These are phyloP conservation scores for Rhodamnia rubescens DNA, from an alignment of 345 rosid species.

Conservation along the genomic window DNA sequence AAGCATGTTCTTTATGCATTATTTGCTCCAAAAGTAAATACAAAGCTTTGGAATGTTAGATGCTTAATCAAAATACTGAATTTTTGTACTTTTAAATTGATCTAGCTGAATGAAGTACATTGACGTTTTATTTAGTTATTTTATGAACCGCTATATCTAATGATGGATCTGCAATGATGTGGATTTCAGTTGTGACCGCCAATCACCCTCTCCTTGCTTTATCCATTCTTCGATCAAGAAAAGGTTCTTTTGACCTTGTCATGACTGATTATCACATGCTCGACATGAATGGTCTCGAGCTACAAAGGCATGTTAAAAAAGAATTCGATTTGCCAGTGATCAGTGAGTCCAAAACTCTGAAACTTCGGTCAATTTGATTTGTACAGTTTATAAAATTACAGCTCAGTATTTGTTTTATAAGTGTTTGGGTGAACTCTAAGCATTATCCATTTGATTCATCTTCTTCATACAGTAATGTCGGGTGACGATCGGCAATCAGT, in stretches of 20 bases:
- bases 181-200: slow-evolving; percentile 22
- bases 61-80: neutral
- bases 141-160: neutral
- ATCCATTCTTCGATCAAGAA: slow-evolving; percentile 18
- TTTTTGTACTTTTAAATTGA: neutral
- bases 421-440: neutral
- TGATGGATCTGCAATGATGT: neutral
- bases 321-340: slow-evolving; percentile 37
- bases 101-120: neutral
- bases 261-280: slow-evolving; percentile 65
- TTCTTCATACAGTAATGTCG: slow-evolving; percentile 46
- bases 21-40: neutral
- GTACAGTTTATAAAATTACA: neutral
- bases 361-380: neutral
- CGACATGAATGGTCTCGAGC: slow-evolving; percentile 49
- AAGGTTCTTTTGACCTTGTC: slow-evolving; percentile 36
- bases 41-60: neutral
- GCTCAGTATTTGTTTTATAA: neutral
- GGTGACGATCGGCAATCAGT: slow-evolving; percentile 29
- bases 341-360: slow-evolving; percentile 19
- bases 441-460: neutral
- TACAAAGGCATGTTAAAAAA: slow-evolving; percentile 18
- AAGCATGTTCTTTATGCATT: neutral
- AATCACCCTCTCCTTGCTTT: slow-evolving; percentile 36
- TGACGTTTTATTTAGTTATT: neutral